Evolutionary conservation across 2,329 filamentous ascomycete species (phyloP).

Genomic region (Colletotrichum melonis): DNA sequence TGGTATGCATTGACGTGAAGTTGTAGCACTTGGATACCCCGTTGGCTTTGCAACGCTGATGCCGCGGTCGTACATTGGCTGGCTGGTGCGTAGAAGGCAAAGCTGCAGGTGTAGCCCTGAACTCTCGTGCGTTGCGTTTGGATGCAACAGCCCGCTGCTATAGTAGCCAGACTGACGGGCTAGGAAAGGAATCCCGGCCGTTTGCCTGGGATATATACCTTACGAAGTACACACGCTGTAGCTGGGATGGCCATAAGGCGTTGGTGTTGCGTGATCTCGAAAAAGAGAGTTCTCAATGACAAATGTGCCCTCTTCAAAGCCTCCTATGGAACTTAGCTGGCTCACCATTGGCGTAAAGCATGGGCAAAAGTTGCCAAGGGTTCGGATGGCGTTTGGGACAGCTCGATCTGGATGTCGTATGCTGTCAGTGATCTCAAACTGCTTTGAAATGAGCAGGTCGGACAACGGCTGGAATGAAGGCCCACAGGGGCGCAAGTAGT

Average conservation of each 20-base stretch:
- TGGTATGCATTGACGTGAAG: constrained; percentile 23
- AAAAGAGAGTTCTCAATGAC: background rate
- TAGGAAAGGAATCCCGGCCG: background rate
- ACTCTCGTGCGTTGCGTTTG: background rate
- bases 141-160: background rate
- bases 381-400: constrained; percentile 31
- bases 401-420: background rate
- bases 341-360: background rate
- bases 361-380: background rate
- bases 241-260: background rate
- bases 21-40: background rate
- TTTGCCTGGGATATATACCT: background rate
- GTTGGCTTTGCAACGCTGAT: constrained; percentile 1
- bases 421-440: background rate
- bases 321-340: background rate
- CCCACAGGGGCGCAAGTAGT: background rate
- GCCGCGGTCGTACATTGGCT: background rate
- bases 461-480: background rate
- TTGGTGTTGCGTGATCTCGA: background rate
- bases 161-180: background rate
- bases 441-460: background rate
- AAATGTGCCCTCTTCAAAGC: background rate
- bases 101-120: background rate
- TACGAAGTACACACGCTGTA: background rate
- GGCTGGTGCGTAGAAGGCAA: constrained; percentile 8